Percentiles rank a stretch among this genome's conserved stretches.
Conservation (phyloP, 768 basidiomycete species). For the Russula foetens region DNA sequence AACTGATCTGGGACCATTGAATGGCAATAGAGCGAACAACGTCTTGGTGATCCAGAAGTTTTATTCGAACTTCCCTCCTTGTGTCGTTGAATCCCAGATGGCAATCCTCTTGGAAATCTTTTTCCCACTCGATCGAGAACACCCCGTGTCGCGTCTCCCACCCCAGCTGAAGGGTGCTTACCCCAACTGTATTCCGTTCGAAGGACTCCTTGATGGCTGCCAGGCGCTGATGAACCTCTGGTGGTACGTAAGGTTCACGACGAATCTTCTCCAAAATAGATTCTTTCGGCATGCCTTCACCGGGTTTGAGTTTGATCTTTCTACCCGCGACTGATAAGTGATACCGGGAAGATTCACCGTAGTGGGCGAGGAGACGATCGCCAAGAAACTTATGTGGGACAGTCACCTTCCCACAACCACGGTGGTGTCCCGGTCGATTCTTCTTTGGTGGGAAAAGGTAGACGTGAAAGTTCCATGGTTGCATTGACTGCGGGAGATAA, state of each 20-base stretch:
- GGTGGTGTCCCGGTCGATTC: slow-evolving; percentile 26
- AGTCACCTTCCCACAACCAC: slow-evolving; percentile 40
- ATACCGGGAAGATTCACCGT: slow-evolving; percentile 25
- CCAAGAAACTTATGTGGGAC: slow-evolving; percentile 37
- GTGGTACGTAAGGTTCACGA: slow-evolving; percentile 13
- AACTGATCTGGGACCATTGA: slow-evolving; percentile 36
- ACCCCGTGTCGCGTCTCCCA: slow-evolving; percentile 53
- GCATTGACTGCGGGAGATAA: slow-evolving; percentile 27
- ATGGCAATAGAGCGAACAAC: slow-evolving; percentile 34
- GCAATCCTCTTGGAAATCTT: slow-evolving; percentile 23
- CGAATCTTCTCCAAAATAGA: slow-evolving; percentile 24
- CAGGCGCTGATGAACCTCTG: neutral
- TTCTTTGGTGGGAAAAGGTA: slow-evolving; percentile 36
- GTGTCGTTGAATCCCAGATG: slow-evolving; percentile 33
- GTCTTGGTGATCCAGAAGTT: slow-evolving; percentile 20
- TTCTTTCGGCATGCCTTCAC: slow-evolving; percentile 7
- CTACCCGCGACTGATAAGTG: slow-evolving; percentile 28
- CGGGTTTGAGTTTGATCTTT: slow-evolving; percentile 24
- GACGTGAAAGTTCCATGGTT: slow-evolving; percentile 47
- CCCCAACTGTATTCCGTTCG: slow-evolving; percentile 23
- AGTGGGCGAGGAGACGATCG: slow-evolving; percentile 35
- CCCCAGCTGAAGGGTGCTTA: slow-evolving; percentile 45
- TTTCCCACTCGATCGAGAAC: slow-evolving; percentile 54
- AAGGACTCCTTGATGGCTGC: slow-evolving; percentile 22
- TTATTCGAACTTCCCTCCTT: slow-evolving; percentile 40